These are phyloP conservation scores for Coemansia sp. DNA, from an alignment of 192 early-diverging fungal genomes.

Conservation along the genomic window DNA sequence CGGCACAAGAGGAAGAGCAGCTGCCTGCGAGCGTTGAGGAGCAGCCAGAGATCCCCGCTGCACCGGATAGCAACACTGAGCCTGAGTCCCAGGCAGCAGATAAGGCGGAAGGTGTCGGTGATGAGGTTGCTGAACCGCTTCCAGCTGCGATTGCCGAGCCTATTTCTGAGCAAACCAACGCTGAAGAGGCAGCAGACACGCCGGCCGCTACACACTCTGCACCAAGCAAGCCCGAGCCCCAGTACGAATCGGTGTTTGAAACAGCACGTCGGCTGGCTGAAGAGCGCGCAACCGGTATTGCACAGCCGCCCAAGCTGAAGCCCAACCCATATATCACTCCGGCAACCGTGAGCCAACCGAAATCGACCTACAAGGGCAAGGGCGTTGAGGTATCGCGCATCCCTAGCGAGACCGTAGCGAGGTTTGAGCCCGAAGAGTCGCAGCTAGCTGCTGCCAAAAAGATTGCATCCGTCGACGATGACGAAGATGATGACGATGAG, in stretches of 20 bases:
- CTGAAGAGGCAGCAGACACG: not conserved
- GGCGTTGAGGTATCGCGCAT: too few relatives aligned
- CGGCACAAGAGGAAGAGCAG: not conserved
- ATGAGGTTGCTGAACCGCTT: not conserved
- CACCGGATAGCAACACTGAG: not conserved
- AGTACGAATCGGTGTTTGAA: slow-evolving; percentile 43
- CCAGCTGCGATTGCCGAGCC: not conserved
- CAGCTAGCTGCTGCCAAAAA: not conserved
- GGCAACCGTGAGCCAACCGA: not conserved
- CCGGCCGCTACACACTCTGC: not conserved
- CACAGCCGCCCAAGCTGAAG: not conserved
- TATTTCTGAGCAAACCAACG: not conserved
- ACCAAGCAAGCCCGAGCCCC: not conserved
- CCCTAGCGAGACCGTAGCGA: too few relatives aligned
- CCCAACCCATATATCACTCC: slow-evolving; percentile 4
- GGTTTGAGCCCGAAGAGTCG: too few relatives aligned
- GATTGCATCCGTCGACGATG: not conserved
- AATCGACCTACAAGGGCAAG: slow-evolving; percentile 9
- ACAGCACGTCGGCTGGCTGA: slow-evolving; percentile 27
- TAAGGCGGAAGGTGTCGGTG: not conserved
- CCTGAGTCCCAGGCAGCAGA: not conserved
- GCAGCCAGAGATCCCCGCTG: too few relatives aligned
- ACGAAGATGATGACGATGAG: slow-evolving; percentile 14
- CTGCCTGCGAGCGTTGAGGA: not conserved
- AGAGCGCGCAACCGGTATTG: slow-evolving; percentile 10